Evolutionary conservation across 805 yeast species (phyloP).

Genomic region (Candida morakotiae): DNA sequence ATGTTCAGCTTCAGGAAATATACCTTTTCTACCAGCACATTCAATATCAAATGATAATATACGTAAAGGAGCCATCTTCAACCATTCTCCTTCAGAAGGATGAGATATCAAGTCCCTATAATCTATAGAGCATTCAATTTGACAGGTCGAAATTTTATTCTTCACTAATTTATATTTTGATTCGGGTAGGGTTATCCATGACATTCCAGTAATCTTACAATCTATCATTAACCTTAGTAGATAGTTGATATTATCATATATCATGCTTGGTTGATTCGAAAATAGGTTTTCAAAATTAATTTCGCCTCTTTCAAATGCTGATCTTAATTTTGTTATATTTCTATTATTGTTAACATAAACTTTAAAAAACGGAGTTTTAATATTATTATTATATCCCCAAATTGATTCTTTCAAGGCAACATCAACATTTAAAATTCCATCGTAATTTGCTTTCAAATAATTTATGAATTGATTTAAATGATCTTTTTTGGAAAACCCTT

Average conservation of each 20-base stretch:
- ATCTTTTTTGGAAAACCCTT: conserved; percentile 60
- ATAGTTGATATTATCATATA: conserved; percentile 89
- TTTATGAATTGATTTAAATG: conserved; percentile 42
- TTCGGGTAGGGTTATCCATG: conserved; percentile 89
- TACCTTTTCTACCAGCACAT: conserved; percentile 96
- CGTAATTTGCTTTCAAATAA: conserved; percentile 45
- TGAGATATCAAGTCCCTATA: conserved; percentile 72
- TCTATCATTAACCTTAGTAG: conserved; percentile 87
- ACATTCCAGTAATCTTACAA: conserved; percentile 91
- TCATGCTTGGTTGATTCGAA: conserved; percentile 49
- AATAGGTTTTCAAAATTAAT: conserved; percentile 61
- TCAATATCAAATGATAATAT: conserved; percentile 94
- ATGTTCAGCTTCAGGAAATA: conserved; percentile 89
- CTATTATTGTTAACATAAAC: conserved; percentile 63
- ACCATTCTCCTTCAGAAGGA: conserved; percentile 90
- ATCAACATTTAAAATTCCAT: conserved; percentile 63
- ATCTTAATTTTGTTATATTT: conserved; percentile 63
- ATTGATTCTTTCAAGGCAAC: conserved; percentile 73
- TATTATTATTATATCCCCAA: conserved; percentile 88
- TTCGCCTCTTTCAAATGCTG: conserved; percentile 82
- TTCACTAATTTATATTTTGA: conserved; percentile 56
- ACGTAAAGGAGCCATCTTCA: conserved; percentile 88
- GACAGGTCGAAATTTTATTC: conserved; percentile 67
- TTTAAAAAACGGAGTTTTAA: conserved; percentile 74
- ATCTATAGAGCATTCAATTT: conserved; percentile 72